Base-by-base conservation (phyloP, 1,284 basidiomycete species). In the Gomphus bonarii region DNA sequence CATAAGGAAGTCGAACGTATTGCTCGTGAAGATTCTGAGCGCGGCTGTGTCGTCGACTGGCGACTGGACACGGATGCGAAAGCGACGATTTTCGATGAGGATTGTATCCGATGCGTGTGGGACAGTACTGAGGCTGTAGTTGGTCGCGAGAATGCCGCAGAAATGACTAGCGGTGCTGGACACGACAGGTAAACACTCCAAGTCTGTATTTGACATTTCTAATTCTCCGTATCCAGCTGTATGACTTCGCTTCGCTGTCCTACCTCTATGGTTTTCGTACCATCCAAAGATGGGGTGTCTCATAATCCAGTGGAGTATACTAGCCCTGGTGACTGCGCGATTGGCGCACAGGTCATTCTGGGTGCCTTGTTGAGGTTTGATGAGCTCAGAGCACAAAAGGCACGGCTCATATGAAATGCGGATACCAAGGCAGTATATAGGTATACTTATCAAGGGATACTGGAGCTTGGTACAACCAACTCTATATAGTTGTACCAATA, bases 231-330 rank as follows among this genome's bases (percentile, higher is more conserved):
- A 44, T 22, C 18, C 46, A 65, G 64, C 31, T 63, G 63, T 40
- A 61, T 62, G 44, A 59, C 63, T 12, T 53, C 60, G 1, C 55
- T 43, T 16, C 58, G 57, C 20, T 62, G 64, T 40, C 65, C 65
- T 7, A 64, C 65, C 2, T 57, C 65, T 12, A 66, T 66, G 65
- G 60, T 66, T 35, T 66, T 66, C 50, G 59, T 65, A 14, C 61
- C 63, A 14, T 66, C 63, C 46, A 64, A 63, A 47, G 63, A 58
- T 46, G 64, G 64, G 7, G 57, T 65, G 3, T 64, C 64, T 4
- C 64, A 65, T 54, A 64, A 65, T 49, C 62, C 62, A 6, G 57
- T 58, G 3, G 64, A 65, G 43, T 65, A 59, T 38, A 58, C 64
- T 8, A 59, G 58, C 10, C 60, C 59, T 22, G 62, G 64, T 57